These are phyloP conservation scores for Sparassis latifolia DNA, from an alignment of 1,284 basidiomycete genomes.

Conservation along the genomic window DNA sequence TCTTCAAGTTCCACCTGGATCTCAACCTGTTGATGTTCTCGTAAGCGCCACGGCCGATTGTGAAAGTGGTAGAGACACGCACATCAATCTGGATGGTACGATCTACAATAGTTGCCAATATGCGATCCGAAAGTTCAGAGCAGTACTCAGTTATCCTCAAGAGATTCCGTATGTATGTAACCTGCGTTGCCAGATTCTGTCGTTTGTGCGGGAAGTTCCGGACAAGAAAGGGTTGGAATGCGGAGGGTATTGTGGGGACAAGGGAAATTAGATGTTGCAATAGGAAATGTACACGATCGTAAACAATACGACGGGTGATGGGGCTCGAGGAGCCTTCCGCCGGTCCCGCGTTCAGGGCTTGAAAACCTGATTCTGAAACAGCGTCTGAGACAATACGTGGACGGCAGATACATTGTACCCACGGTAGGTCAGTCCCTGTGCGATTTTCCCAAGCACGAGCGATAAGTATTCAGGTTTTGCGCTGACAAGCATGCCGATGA, in stretches of 20 bases:
- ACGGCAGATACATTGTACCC: slow-evolving; percentile 28
- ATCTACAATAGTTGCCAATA: slow-evolving; percentile 84
- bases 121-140: slow-evolving; percentile 80
- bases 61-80: slow-evolving; percentile 23
- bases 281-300: slow-evolving; percentile 83
- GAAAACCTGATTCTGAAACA: slow-evolving; percentile 58
- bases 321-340: slow-evolving; percentile 62
- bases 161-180: slow-evolving; percentile 90
- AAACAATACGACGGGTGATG: slow-evolving; percentile 77
- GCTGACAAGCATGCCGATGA: slow-evolving; percentile 88
- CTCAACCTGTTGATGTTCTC: slow-evolving; percentile 64
- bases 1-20: slow-evolving; percentile 96
- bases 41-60: slow-evolving; percentile 1
- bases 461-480: slow-evolving; percentile 92
- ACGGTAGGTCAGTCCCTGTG: slow-evolving; percentile 88
- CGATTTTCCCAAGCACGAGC: slow-evolving; percentile 74
- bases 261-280: slow-evolving; percentile 82
- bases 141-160: slow-evolving; percentile 86
- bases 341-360: slow-evolving; percentile 47
- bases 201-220: slow-evolving; percentile 92
- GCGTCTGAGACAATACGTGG: neutral
- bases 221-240: slow-evolving; percentile 80
- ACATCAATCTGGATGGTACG: slow-evolving; percentile 94
- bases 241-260: slow-evolving; percentile 84
- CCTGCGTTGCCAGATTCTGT: slow-evolving; percentile 74